Evolutionary conservation across 371 early-diverging fungal genomes (phyloP).

Genomic region (Mycotypha africana): DNA sequence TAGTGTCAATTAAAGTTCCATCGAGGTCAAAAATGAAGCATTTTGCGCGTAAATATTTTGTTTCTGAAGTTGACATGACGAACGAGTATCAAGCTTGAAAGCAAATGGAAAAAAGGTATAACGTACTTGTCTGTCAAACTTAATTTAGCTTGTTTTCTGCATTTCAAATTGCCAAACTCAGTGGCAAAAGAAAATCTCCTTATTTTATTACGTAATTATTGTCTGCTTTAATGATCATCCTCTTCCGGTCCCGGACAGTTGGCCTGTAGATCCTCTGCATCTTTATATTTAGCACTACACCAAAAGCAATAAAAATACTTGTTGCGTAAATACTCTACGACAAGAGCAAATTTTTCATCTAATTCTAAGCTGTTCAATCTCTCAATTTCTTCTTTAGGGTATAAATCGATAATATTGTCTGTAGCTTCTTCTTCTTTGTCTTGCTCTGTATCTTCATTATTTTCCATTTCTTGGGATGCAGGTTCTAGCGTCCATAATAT

Average conservation of each 20-base stretch:
- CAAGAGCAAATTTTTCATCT: conserved; percentile 32
- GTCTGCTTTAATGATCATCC: conserved; percentile 55
- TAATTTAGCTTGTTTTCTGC: too few species aligned
- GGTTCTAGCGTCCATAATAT: conserved; percentile 26
- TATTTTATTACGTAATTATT: too few species aligned
- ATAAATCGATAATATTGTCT: too few species aligned
- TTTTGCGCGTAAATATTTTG: conserved; percentile 12
- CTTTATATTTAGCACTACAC: conserved; percentile 54
- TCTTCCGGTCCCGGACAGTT: conserved; percentile 57
- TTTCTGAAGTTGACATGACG: not conserved
- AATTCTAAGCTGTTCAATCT: conserved; percentile 19
- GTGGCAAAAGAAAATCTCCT: too few species aligned
- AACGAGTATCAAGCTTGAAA: too few species aligned
- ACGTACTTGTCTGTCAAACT: too few species aligned
- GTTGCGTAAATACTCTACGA: conserved; percentile 45
- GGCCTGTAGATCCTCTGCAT: conserved; percentile 39
- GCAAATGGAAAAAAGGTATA: not conserved
- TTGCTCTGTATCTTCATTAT: conserved; percentile 7
- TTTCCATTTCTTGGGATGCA: conserved; percentile 5
- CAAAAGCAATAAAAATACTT: conserved; percentile 61
- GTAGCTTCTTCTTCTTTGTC: conserved; percentile 12
- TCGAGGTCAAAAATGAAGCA: conserved; percentile 40
- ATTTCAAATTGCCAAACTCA: too few species aligned
- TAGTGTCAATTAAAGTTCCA: conserved; percentile 43
- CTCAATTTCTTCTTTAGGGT: conserved; percentile 23